phyloP scores from a whole-genome alignment of 495 filamentous ascomycete genomes.

The Cryomyces minteri region DNA sequence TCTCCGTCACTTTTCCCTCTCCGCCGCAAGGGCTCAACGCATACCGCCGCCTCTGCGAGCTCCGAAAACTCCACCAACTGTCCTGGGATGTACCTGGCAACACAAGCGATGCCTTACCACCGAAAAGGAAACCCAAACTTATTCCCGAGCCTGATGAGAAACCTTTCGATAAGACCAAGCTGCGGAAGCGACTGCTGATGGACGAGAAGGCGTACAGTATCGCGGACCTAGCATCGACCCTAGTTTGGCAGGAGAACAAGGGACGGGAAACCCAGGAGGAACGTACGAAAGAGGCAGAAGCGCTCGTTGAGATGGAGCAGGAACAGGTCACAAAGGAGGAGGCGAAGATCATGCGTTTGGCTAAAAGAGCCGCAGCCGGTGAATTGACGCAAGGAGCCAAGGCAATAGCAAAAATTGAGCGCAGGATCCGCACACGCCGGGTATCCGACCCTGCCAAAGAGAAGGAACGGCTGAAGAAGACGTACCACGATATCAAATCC shows the following conservation, averaged over 20 bases:
- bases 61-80: conserved; percentile 48
- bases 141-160: conserved; percentile 21
- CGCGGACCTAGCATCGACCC: conserved; percentile 70
- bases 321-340: conserved; percentile 17
- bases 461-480: neutral
- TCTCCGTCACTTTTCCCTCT: conserved; percentile 50
- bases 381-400: conserved; percentile 7
- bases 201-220: conserved; percentile 78
- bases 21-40: conserved; percentile 49
- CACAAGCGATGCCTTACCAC: conserved; percentile 23
- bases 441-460: neutral
- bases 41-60: conserved; percentile 68
- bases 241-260: conserved; percentile 31
- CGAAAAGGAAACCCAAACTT: conserved; percentile 15
- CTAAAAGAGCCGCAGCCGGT: conserved; percentile 16
- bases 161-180: conserved; percentile 21
- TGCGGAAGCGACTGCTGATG: conserved; percentile 49
- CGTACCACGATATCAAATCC: neutral
- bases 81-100: conserved; percentile 29
- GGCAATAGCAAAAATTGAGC: neutral
- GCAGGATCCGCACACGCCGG: neutral
- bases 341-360: conserved; percentile 19
- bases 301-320: neutral
- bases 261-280: conserved; percentile 16
- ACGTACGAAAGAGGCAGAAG: conserved; percentile 8